phyloP scores from a whole-genome alignment of 2,329 filamentous ascomycete genomes.

The Aschersonia sp. region DNA sequence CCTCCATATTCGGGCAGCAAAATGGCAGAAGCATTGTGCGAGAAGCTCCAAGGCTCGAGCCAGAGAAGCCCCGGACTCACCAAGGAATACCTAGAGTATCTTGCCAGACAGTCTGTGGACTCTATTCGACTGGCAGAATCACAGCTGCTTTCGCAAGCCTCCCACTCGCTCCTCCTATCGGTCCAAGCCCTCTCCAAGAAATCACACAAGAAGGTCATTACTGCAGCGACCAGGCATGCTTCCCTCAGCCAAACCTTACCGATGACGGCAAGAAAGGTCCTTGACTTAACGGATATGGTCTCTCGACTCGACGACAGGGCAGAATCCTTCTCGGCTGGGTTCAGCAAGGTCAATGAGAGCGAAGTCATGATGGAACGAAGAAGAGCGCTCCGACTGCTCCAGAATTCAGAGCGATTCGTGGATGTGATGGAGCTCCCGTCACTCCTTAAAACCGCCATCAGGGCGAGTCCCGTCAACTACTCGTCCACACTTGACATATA shows the following conservation, averaged over 20 bases:
- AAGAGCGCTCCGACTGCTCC: constrained; percentile 64
- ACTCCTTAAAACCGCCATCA: constrained; percentile 67
- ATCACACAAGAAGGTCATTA: constrained; percentile 72
- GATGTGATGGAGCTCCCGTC: constrained; percentile 85
- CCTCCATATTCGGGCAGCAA: not conserved
- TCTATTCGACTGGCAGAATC: constrained; percentile 63
- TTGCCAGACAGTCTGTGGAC: constrained; percentile 63
- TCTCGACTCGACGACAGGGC: constrained; percentile 68
- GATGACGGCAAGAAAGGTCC: constrained; percentile 47
- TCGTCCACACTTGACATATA: constrained; percentile 81
- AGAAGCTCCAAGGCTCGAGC: constrained; percentile 15
- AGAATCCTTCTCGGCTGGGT: constrained; percentile 67
- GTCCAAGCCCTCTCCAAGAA: constrained; percentile 81
- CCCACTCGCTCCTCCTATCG: constrained; percentile 67
- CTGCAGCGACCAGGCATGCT: constrained; percentile 64
- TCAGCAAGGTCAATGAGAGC: constrained; percentile 58
- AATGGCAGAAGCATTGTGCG: constrained; percentile 23
- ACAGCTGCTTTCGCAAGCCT: constrained; percentile 63
- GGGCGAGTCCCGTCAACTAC: constrained; percentile 55
- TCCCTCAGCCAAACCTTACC: constrained; percentile 61
- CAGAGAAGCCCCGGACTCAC: constrained; percentile 33
- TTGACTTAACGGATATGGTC: constrained; percentile 54
- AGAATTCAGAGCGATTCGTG: constrained; percentile 78
- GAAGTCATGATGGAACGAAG: constrained; percentile 59
- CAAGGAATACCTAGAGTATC: constrained; percentile 57